Base-by-base conservation (phyloP, 371 early-diverging fungal genomes). In the Syncephalastrum sp. region DNA sequence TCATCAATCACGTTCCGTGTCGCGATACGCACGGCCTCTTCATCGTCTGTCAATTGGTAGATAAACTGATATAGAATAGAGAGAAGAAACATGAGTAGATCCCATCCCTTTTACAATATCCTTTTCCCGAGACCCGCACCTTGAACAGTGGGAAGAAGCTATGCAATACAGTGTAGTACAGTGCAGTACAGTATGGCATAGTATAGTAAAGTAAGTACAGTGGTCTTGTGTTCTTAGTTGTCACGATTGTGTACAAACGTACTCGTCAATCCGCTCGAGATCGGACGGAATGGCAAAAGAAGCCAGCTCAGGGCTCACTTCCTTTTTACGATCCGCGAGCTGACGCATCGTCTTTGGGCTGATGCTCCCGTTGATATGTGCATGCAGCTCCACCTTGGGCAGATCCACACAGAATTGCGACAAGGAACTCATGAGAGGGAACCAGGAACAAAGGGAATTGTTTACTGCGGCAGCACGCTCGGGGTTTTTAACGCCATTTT, bases 301-400 rank as follows among this genome's bases (percentile, higher is more conserved):
- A 8, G 67, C 70, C 29, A 77, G 38, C 7, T 77, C 69, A 14
- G 77, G 79, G 14, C 74, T 67, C 4, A 52, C 47, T 3, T 57
- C 65, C 53, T 70, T 65, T 56, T 83, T 83, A 19, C 59, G 63
- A 16, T 72, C 70, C 1, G 70, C 67, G 45, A 86, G 56, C 13
- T 67, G 53, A 21, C 59, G 59, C 71, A 86, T 68, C 3, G 79
- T 77, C 17, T 60, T 66, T 23, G 72, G 68, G 50, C 79, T 78
- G 24, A 84, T 54, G 17, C 77, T 77, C 25, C 86, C 86, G 59
- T 86, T 86, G 7, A 84, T 61, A 60, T 86, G 86, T 41, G 86
- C 86, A 67, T 86, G 86, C 4, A 84, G 75, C 48, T 86, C 86
- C 21, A 82, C 54, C 54, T 84, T 84, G 13, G 82, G 82, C n/a